Percentiles rank a stretch among this genome's conserved stretches.
These are phyloP conservation scores for Pythium dissimile DNA, from an alignment of 352 stramenopile genomes.

Conservation along the genomic window DNA sequence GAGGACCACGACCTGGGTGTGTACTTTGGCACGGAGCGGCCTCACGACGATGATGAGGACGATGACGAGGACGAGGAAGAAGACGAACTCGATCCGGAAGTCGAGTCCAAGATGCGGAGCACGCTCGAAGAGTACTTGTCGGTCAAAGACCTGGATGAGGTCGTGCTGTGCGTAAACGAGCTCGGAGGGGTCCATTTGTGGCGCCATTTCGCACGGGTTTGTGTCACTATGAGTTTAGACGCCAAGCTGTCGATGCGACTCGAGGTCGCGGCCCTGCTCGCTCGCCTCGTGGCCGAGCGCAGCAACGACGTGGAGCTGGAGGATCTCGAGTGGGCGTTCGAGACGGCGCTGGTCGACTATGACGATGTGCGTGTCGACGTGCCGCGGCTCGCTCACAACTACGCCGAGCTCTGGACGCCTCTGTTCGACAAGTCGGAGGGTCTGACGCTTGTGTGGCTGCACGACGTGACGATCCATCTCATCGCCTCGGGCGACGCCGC, in stretches of 20 bases:
- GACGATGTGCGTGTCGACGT: slow-evolving; percentile 76
- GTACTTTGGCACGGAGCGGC: slow-evolving; percentile 46
- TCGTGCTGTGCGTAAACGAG: slow-evolving; percentile 75
- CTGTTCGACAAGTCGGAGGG: slow-evolving; percentile 47
- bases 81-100: slow-evolving; percentile 56
- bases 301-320: slow-evolving; percentile 40
- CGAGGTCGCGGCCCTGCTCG: slow-evolving; percentile 39
- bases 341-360: slow-evolving; percentile 59
- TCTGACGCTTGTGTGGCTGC: slow-evolving; percentile 50
- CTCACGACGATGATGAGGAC: slow-evolving; percentile 15
- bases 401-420: slow-evolving; percentile 57
- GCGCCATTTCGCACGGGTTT: slow-evolving; percentile 68
- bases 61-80: slow-evolving; percentile 39
- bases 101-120: slow-evolving; percentile 58
- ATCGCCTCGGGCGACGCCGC: slow-evolving; percentile 38
- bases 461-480: slow-evolving; percentile 37
- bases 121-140: slow-evolving; percentile 78
- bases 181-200: slow-evolving; percentile 37
- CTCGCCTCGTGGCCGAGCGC: slow-evolving; percentile 30
- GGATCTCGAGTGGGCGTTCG: slow-evolving; percentile 53
- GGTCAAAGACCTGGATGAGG: slow-evolving; percentile 69
- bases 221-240: slow-evolving; percentile 45
- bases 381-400: slow-evolving; percentile 48
- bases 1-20: slow-evolving; percentile 56
- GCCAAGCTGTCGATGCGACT: slow-evolving; percentile 43